Base-by-base conservation (phyloP, 2,329 filamentous ascomycete species). In the Huntiella moniliformis region DNA sequence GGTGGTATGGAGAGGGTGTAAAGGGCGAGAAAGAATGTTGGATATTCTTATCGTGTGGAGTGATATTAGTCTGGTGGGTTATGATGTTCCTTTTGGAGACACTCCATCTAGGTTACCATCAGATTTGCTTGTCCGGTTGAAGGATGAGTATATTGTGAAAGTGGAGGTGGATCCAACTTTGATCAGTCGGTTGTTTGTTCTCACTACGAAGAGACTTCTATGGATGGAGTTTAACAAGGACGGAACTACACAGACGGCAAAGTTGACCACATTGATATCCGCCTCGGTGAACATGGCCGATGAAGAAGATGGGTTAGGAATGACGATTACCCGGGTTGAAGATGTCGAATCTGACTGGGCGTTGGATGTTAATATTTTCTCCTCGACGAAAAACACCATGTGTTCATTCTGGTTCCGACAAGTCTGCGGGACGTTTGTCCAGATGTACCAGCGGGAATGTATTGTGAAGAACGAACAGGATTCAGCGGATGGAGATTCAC, bases 1-100 rank as follows among this genome's bases (percentile, higher is more conserved):
- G 10, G 6, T 28, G 22, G 6, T 28, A 6, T 28, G 22, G 22
- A 28, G 22, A 28, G 22, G 22, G 3, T 28, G 22, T 28, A 8
- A 8, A 28, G 6, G 22, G 22, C 7, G 22, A 28, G 22, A 28
- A 10, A 28, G 22, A 28, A 28, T 28, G 10, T 28, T 28, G 22
- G 22, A 13, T 22, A 50, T 49, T 7, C 33, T 48, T 10, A 32
- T 51, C 17, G 44, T 44, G 12, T 52, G 48, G 48, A 49, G 50
- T 32, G 32, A 45, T 22, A 46, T 32, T 8, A 46, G 42, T 11
- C 38, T 50, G 7, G 34, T 36, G 11, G 45, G 43, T 18, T 17
- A 42, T 10, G 22, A 28, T 28, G 22, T 28, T 28, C 22, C 22
- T 28, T 6, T 28, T 3, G 22, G 22, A 28, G 22, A 6, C 10